Conservation (phyloP, 805 yeast genomes). For the Komagataella phaffii region DNA sequence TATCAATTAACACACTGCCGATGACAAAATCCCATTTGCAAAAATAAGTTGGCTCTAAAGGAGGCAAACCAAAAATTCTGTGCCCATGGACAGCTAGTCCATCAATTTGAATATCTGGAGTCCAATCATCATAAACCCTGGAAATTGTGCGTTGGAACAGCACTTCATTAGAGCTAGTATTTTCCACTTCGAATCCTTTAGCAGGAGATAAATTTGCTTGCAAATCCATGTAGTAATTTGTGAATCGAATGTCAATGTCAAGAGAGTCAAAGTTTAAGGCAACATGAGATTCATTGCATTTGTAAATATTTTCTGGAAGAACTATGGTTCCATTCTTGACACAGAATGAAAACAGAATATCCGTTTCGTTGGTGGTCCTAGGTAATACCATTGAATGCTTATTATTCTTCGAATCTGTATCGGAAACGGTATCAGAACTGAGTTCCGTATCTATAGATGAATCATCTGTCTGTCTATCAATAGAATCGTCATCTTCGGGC, state of each 20-base stretch:
- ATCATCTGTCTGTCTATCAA: not conserved
- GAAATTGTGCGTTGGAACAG: constrained; percentile 4
- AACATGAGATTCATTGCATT: constrained; percentile 39
- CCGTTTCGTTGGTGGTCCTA: constrained; percentile 59
- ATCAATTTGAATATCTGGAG: constrained; percentile 24
- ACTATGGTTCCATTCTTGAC: constrained; percentile 59
- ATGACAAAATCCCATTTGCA: constrained; percentile 83
- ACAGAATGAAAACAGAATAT: constrained; percentile 58
- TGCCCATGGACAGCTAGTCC: constrained; percentile 68
- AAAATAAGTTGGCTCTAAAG: constrained; percentile 73
- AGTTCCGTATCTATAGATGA: not conserved
- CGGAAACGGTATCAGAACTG: not conserved
- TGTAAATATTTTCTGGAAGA: constrained; percentile 63
- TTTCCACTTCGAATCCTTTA: constrained; percentile 17
- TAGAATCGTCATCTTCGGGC: not conserved
- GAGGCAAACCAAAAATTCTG: constrained; percentile 87
- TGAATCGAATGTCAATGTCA: constrained; percentile 73
- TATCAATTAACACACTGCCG: constrained; percentile 42
- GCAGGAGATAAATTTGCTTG: constrained; percentile 62
- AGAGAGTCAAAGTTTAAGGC: constrained; percentile 51
- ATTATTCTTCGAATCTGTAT: not conserved
- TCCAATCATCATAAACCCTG: constrained; percentile 16
- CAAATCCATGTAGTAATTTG: constrained; percentile 87
- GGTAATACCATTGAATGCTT: constrained; percentile 13
- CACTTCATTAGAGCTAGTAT: constrained; percentile 11